Conservation (phyloP, 176 grass and related monocot species). For the Juncus inflexus region DNA sequence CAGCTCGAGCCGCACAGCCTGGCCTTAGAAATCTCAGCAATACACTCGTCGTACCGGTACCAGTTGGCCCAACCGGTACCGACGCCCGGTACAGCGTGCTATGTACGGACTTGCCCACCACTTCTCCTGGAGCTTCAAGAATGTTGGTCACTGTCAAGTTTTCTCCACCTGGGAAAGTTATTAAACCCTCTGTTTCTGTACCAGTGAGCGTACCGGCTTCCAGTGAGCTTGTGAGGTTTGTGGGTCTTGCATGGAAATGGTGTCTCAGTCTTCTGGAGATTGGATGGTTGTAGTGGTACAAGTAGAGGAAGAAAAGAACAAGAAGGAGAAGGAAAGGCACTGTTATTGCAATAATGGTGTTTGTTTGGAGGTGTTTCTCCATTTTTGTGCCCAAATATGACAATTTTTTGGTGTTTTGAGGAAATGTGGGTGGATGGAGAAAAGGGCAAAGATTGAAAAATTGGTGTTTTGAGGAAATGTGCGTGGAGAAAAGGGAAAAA, state of each 20-base stretch:
- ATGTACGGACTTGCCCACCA: slow-evolving; percentile 73
- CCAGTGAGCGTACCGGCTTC: slow-evolving; percentile 18
- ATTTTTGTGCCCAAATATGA: background rate
- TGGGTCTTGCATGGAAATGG: slow-evolving; percentile 21
- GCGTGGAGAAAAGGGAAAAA: background rate
- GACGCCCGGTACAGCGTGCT: slow-evolving; percentile 82
- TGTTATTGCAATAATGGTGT: slow-evolving; percentile 35
- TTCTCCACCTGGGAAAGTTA: slow-evolving; percentile 76
- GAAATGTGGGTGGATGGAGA: background rate
- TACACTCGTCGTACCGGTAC: slow-evolving; percentile 38
- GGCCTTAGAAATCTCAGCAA: slow-evolving; percentile 77
- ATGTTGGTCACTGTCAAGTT: slow-evolving; percentile 62
- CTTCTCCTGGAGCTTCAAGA: slow-evolving; percentile 89
- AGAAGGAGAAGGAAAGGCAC: slow-evolving; percentile 36
- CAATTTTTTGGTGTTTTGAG: background rate
- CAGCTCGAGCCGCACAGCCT: slow-evolving; percentile 43
- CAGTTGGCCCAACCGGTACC: slow-evolving; percentile 24
- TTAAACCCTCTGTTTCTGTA: slow-evolving; percentile 42
- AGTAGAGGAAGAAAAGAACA: slow-evolving; percentile 28
- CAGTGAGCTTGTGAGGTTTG: slow-evolving; percentile 19
- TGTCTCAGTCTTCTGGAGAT: slow-evolving; percentile 29
- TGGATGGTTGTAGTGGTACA: slow-evolving; percentile 35
- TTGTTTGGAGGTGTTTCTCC: slow-evolving; percentile 33
- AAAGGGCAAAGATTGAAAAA: slow-evolving; percentile 11
- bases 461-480: background rate